These are phyloP conservation scores for Chlamydomonas urium DNA, from an alignment of 139 green algal species.

Conservation along the genomic window DNA sequence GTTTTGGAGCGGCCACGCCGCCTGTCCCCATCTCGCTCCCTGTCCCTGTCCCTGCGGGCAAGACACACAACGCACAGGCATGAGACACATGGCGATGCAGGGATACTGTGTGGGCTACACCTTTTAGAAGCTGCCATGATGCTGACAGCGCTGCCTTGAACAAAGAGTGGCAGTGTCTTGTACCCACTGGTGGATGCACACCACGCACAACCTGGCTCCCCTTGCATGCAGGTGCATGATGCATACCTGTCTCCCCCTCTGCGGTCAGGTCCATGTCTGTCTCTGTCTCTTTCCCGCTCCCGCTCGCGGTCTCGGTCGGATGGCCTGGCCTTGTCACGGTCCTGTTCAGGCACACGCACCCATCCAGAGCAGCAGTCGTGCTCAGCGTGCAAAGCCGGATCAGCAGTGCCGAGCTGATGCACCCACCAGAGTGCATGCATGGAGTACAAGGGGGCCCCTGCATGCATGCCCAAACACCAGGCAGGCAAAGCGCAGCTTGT, in stretches of 20 bases:
- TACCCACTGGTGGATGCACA: not conserved
- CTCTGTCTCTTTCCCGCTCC: not conserved
- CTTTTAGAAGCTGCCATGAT: not conserved
- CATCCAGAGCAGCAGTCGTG: too few species aligned
- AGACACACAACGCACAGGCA: not conserved
- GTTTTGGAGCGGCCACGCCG: conserved; percentile 13
- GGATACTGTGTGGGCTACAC: not conserved
- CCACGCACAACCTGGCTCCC: too few species aligned
- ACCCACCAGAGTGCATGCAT: too few species aligned
- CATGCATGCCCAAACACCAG: too few species aligned
- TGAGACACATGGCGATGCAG: not conserved
- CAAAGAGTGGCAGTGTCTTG: not conserved
- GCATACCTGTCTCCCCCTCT: not conserved
- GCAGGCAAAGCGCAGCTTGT: too few species aligned
- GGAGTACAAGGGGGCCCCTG: not conserved
- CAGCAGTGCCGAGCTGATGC: too few species aligned
- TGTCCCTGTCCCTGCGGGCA: not conserved
- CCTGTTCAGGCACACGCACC: too few species aligned
- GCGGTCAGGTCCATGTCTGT: too few species aligned
- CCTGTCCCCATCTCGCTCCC: conserved; percentile 18
- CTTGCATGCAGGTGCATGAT: not conserved
- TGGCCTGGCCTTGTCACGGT: too few species aligned
- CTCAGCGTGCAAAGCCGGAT: too few species aligned
- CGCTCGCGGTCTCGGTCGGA: not conserved
- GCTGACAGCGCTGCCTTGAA: not conserved